Percentiles rank a stretch among this genome's conserved stretches.
phyloP scores from a whole-genome alignment of 2,329 filamentous ascomycete genomes.

The Fusarium humuli region DNA sequence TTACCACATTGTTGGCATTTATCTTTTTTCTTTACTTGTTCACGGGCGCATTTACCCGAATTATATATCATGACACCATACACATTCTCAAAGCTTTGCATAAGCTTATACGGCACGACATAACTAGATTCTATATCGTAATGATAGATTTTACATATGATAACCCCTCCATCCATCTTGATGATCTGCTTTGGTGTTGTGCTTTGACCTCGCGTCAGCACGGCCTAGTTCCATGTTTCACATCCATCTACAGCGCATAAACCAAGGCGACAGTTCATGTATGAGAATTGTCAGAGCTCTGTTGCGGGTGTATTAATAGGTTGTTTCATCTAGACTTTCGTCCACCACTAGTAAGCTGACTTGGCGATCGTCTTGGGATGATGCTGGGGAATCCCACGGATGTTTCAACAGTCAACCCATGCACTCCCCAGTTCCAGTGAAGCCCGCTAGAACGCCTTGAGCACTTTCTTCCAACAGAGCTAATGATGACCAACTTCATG shows the following conservation, averaged over 20 bases:
- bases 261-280: not conserved
- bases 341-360: not conserved
- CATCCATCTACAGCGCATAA: not conserved
- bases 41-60: constrained; percentile 1
- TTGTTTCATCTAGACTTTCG: constrained; percentile 2
- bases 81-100: constrained; percentile 21
- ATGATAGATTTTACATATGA: constrained; percentile 26
- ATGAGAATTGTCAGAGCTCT: not conserved
- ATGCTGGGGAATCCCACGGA: not conserved
- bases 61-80: constrained; percentile 23
- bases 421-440: not conserved
- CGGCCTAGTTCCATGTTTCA: not conserved
- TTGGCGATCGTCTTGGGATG: not conserved
- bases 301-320: constrained; percentile 2
- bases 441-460: not conserved
- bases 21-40: not conserved
- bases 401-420: not conserved
- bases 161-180: not conserved
- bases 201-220: not conserved
- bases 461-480: not conserved
- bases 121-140: constrained; percentile 32
- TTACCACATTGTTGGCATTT: constrained; percentile 9
- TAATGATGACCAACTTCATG: not conserved
- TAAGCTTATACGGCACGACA: constrained; percentile 29
- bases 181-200: not conserved